These are phyloP conservation scores for Spinacia oleracea DNA, from an alignment of 179 eudicot genomes.

Conservation along the genomic window DNA sequence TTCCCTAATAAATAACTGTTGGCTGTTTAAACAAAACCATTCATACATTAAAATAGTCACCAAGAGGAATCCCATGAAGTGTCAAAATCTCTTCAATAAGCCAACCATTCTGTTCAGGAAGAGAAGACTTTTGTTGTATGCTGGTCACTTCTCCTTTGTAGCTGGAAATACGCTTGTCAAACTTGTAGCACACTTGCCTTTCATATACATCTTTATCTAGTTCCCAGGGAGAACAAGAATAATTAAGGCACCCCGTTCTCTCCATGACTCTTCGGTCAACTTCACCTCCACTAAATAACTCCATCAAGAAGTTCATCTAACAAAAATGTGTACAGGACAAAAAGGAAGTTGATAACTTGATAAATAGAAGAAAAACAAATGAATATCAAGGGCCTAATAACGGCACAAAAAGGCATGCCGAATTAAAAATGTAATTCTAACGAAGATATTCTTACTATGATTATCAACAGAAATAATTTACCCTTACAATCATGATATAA, in stretches of 20 bases:
- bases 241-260: slow-evolving; percentile 76
- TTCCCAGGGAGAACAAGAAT: slow-evolving; percentile 86
- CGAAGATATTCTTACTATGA: background rate
- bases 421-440: background rate
- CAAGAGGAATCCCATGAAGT: slow-evolving; percentile 88
- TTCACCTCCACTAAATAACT: slow-evolving; percentile 73
- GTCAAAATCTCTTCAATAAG: slow-evolving; percentile 89
- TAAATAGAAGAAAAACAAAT: background rate
- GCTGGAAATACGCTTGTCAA: slow-evolving; percentile 70
- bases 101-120: slow-evolving; percentile 75
- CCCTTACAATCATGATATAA: background rate
- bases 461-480: background rate
- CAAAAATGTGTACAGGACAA: background rate
- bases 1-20: background rate
- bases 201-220: slow-evolving; percentile 66
- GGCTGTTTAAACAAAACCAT: background rate
- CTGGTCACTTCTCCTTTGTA: slow-evolving; percentile 91
- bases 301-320: slow-evolving; percentile 80
- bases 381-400: background rate
- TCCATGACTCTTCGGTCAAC: slow-evolving; percentile 75
- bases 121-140: slow-evolving; percentile 72
- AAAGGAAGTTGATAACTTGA: too few relatives aligned
- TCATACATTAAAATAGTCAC: slow-evolving; percentile 76
- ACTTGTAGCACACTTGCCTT: slow-evolving; percentile 78
- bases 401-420: background rate